phyloP scores from a whole-genome alignment of 192 early-diverging fungal genomes.

The Pecoramyces ruminantium region DNA sequence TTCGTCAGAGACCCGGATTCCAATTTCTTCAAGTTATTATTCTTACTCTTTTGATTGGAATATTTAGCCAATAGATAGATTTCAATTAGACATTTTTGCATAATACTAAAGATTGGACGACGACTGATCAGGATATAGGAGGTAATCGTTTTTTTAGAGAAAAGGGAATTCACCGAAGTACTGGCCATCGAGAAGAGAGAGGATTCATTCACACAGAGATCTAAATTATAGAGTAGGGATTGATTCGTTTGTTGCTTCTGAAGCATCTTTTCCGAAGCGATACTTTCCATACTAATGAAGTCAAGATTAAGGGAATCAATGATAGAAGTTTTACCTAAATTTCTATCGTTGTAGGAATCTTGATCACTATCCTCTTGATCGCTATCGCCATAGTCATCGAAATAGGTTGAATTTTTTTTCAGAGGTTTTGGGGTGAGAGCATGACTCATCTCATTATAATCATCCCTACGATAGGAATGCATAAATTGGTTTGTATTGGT shows the following conservation, averaged over 20 bases:
- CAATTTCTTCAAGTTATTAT: too few relatives aligned
- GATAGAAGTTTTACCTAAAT: neutral
- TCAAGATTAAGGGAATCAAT: neutral
- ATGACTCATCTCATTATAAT: neutral
- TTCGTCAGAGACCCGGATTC: too few relatives aligned
- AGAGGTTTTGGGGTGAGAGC: too few relatives aligned
- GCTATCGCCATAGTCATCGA: too few relatives aligned
- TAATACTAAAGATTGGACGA: neutral
- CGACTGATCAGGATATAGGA: neutral
- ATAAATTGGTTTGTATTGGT: neutral
- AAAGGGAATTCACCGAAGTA: neutral
- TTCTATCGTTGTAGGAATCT: too few relatives aligned
- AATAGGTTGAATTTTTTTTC: too few relatives aligned
- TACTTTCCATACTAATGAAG: neutral
- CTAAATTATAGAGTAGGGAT: neutral
- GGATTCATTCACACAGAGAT: neutral
- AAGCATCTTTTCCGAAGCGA: neutral
- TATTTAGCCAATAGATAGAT: neutral
- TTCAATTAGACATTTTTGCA: neutral
- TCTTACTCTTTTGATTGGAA: neutral
- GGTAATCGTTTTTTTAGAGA: neutral
- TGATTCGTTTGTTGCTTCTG: neutral
- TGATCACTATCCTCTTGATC: neutral
- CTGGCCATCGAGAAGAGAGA: neutral
- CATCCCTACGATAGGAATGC: neutral